Evolutionary conservation across 202 grass and related monocot species (phyloP), one percentile per base, ranked within the genome.

Genomic region (Brachypodium distachyon): DNA sequence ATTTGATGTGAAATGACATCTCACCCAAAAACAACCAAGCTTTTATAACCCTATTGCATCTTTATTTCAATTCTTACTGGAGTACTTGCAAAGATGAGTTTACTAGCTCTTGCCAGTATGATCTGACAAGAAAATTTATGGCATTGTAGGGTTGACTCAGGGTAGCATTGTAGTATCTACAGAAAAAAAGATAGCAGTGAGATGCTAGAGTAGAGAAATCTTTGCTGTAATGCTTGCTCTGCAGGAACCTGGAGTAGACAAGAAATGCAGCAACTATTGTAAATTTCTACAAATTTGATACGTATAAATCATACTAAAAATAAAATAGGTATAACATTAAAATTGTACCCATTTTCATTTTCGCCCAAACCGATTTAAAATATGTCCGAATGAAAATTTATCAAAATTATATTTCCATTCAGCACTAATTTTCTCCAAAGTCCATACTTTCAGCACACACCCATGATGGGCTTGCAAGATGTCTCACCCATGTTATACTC

Each of bases 1-100:
- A 67, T 60, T 55, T 70, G 38, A 19, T 62, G 81, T 80, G 77
- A 84, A 64, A 88, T 88, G 71, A 88, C 70, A 50, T 84, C 81
- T 88, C 83, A 88, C 71, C 18, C 12, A 67, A 28, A 67, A 27
- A 84, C 47, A 43, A 84, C 26, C 29, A 64, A 73, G 71, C 77
- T 81, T 84, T 84, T 76, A 80, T 56, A 84, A 65, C 62, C 25
- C 69, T 40, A 53, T 69, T 54, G 70, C 21, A 40, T 80, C 82
- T 88, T 83, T 74, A 79, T 68, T 87, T 78, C 73, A 57, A 19
- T 83, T 34, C 41, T 82, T 37, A 18, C 31, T 21, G 60, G 63
- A 63, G 36, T 68, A 46, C 41, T 68, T 68, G 29, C 43, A 50
- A 42, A 72, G 38, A 28, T 3, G 66, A 50, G 51, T 76, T 73